Evolutionary conservation across 2,329 filamentous ascomycete species (phyloP).

Genomic region (Colletotrichum sp.): DNA sequence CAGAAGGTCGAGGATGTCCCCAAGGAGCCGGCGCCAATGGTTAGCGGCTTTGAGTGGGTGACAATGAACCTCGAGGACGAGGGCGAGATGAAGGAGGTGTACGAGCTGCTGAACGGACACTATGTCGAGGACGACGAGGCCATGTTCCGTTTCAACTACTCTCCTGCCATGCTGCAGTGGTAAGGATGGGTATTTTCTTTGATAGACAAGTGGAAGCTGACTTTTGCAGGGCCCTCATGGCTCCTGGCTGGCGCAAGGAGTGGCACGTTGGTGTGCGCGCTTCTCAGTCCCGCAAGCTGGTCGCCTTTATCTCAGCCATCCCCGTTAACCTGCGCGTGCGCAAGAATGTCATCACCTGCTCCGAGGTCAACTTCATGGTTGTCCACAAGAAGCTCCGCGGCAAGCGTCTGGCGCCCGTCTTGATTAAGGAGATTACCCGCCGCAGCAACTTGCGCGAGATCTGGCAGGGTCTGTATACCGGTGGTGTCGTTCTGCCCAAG

Average conservation of each 20-base stretch:
- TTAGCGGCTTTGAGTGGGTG: slow-evolving; percentile 92
- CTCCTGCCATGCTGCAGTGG: slow-evolving; percentile 87
- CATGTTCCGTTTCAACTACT: slow-evolving; percentile 98
- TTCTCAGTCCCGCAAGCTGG: slow-evolving; percentile 80
- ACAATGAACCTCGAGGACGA: slow-evolving; percentile 84
- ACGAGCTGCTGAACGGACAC: slow-evolving; percentile 88
- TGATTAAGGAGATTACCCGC: slow-evolving; percentile 97
- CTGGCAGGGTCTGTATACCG: slow-evolving; percentile 97
- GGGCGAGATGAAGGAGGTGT: slow-evolving; percentile 84
- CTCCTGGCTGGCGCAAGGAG: slow-evolving; percentile 89
- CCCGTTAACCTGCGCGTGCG: slow-evolving; percentile 84
- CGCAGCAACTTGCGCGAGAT: slow-evolving; percentile 85
- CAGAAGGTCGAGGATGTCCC: slow-evolving; percentile 81
- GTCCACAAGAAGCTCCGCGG: slow-evolving; percentile 97
- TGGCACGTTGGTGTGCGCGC: slow-evolving; percentile 97
- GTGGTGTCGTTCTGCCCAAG: slow-evolving; percentile 86
- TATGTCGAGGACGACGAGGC: slow-evolving; percentile 98
- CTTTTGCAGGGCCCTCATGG: slow-evolving; percentile 79
- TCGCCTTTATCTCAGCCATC: slow-evolving; percentile 95
- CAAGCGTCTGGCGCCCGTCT: slow-evolving; percentile 88
- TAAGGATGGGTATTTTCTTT: slow-evolving; percentile 37
- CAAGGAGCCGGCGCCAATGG: slow-evolving; percentile 75
- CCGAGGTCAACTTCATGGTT: slow-evolving; percentile 97
- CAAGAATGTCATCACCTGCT: slow-evolving; percentile 74
- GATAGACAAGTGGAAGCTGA: background rate